Conservation (phyloP, 371 early-diverging fungal species). For the Mortierella sp. region DNA sequence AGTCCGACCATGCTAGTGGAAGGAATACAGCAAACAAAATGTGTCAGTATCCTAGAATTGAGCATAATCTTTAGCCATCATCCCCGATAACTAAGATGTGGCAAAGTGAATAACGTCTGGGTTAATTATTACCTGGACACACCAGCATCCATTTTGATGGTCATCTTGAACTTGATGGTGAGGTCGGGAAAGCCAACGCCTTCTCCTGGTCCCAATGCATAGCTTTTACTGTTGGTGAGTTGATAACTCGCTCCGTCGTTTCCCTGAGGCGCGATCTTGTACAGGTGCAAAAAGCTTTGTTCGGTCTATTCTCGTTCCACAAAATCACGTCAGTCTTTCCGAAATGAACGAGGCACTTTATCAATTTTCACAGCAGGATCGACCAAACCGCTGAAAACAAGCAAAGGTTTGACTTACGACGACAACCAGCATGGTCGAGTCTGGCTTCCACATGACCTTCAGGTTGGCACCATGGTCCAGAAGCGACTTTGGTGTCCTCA, state of each 20-base stretch:
- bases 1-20: constrained; percentile 39
- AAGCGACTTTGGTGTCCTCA: constrained; percentile 50
- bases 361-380: not conserved
- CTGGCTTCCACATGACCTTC: constrained; percentile 56
- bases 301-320: constrained; percentile 32
- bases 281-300: constrained; percentile 52
- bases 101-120: not conserved
- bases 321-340: not conserved
- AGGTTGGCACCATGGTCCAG: constrained; percentile 56
- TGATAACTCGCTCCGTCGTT: constrained; percentile 50
- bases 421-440: constrained; percentile 56
- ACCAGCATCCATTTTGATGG: constrained; percentile 58
- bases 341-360: not conserved
- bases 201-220: constrained; percentile 54
- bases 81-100: not conserved
- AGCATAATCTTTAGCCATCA: not conserved
- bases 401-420: constrained; percentile 35
- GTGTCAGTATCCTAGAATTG: not conserved
- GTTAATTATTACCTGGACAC: constrained; percentile 36
- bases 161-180: constrained; percentile 57
- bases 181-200: constrained; percentile 53
- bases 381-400: not conserved
- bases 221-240: constrained; percentile 53
- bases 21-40: not conserved
- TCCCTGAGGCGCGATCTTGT: constrained; percentile 45